phyloP scores from a whole-genome alignment of 192 early-diverging fungal genomes.

The Kickxella alabastrina region DNA sequence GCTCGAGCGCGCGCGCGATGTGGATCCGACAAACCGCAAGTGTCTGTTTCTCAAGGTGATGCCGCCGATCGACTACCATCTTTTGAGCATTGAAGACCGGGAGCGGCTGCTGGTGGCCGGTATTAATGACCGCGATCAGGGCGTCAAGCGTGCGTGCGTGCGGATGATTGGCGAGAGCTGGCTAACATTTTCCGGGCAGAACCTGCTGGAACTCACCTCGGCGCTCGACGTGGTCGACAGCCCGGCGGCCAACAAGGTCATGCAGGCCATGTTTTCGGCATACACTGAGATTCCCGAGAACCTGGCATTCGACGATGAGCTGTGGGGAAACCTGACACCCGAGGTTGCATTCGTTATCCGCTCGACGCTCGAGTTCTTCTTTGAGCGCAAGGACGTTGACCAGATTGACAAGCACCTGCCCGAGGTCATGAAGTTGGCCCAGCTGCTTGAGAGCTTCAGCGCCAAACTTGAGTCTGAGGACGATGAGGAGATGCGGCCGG shows the following conservation, averaged over 20 bases:
- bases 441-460: slow-evolving; percentile 43
- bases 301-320: slow-evolving; percentile 54
- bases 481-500: slow-evolving; percentile 44
- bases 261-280: slow-evolving; percentile 61
- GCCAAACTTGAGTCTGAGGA: slow-evolving; percentile 38
- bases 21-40: slow-evolving; percentile 70
- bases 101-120: slow-evolving; percentile 70
- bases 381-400: slow-evolving; percentile 54
- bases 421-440: slow-evolving; percentile 59
- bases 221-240: slow-evolving; percentile 70
- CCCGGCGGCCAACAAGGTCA: slow-evolving; percentile 57
- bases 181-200: slow-evolving; percentile 71
- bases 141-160: slow-evolving; percentile 71
- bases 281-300: slow-evolving; percentile 65
- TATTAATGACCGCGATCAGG: slow-evolving; percentile 74
- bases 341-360: slow-evolving; percentile 54
- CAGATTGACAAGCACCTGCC: slow-evolving; percentile 64
- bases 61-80: slow-evolving; percentile 67
- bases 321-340: slow-evolving; percentile 54
- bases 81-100: slow-evolving; percentile 65
- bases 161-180: slow-evolving; percentile 67
- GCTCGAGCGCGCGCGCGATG: slow-evolving; percentile 72
- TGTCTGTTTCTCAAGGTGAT: slow-evolving; percentile 68
- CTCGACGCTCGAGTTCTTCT: slow-evolving; percentile 44
- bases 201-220: slow-evolving; percentile 70